Percentiles rank a stretch among this genome's conserved stretches.
Evolutionary conservation across 768 basidiomycete species (phyloP).

Genomic region (Scleroderma citrinum): DNA sequence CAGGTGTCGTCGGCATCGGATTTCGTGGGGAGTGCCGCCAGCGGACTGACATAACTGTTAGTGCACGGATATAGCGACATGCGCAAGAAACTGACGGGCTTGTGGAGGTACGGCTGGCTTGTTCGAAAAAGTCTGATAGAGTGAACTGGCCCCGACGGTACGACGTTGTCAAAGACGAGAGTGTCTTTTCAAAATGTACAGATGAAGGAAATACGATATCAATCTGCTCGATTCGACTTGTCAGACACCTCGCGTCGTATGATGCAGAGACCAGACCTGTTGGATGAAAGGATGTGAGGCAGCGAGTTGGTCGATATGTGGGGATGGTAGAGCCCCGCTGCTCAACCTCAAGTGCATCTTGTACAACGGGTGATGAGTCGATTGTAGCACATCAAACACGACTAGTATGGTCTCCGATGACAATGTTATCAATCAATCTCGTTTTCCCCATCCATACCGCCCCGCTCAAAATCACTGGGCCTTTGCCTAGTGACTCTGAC

Average conservation of each 20-base stretch:
- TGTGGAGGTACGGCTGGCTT: conserved; percentile 21
- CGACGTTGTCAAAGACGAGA: conserved; percentile 37
- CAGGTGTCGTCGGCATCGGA: conserved; percentile 49
- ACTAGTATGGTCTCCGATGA: conserved; percentile 48
- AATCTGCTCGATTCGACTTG: conserved; percentile 36
- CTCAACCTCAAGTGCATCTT: conserved; percentile 7
- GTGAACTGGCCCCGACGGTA: conserved; percentile 42
- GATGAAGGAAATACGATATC: conserved; percentile 56
- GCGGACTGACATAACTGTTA: conserved; percentile 20
- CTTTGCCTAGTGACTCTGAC: neutral
- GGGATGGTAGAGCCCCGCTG: conserved; percentile 16
- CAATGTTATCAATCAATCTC: conserved; percentile 82
- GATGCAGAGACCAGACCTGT: conserved; percentile 34
- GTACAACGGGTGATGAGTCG: too few relatives aligned
- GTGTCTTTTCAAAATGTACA: conserved; percentile 30
- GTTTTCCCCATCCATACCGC: conserved; percentile 78
- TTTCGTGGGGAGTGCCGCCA: conserved; percentile 31
- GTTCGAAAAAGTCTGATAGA: conserved; percentile 40
- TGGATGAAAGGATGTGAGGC: conserved; percentile 46
- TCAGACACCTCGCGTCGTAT: neutral
- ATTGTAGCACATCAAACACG: too few relatives aligned
- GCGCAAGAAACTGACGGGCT: conserved; percentile 8
- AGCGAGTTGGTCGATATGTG: conserved; percentile 31
- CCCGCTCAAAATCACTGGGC: conserved; percentile 29
- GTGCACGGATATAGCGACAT: neutral